phyloP scores from a whole-genome alignment of 257 asterid genomes.

The Thymus mandschuricus region DNA sequence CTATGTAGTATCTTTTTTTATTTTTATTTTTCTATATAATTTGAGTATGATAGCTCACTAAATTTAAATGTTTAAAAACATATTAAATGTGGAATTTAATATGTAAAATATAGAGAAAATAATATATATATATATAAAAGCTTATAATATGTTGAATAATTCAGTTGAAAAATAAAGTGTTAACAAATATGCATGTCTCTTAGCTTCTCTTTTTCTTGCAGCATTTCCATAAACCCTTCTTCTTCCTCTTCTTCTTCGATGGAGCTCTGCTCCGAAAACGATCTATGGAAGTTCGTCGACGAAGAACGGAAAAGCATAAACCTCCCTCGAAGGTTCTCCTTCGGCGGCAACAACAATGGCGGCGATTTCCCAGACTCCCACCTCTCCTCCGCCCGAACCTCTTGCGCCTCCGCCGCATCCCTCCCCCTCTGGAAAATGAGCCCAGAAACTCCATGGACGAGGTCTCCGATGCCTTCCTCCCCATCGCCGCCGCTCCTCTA shows the following conservation, averaged over 20 bases:
- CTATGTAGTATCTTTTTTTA: too few relatives aligned
- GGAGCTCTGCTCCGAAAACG: slow-evolving; percentile 47
- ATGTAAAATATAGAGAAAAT: too few relatives aligned
- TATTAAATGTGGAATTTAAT: too few relatives aligned
- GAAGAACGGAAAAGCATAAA: slow-evolving; percentile 49
- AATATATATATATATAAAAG: too few relatives aligned
- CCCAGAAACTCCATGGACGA: slow-evolving; percentile 66
- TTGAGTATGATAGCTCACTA: too few relatives aligned
- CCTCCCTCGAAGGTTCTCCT: slow-evolving; percentile 56
- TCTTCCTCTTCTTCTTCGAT: slow-evolving; percentile 12
- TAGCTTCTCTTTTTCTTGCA: too few relatives aligned
- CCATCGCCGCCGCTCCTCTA: slow-evolving; percentile 54
- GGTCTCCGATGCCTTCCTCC: slow-evolving; percentile 49
- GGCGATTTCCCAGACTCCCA: slow-evolving; percentile 36
- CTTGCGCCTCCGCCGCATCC: slow-evolving; percentile 62
- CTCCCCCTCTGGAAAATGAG: slow-evolving; percentile 40
- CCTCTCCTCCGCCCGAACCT: slow-evolving; percentile 56
- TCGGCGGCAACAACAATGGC: slow-evolving; percentile 31
- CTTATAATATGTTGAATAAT: not conserved
- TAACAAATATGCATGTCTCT: not conserved
- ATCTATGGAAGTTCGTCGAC: slow-evolving; percentile 47
- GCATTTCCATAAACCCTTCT: not conserved
- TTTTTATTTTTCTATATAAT: too few relatives aligned
- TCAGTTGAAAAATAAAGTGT: not conserved
- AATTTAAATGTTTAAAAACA: too few relatives aligned